Evolutionary conservation across 495 filamentous ascomycete genomes (phyloP).

Genomic region (Talaromyces liani): DNA sequence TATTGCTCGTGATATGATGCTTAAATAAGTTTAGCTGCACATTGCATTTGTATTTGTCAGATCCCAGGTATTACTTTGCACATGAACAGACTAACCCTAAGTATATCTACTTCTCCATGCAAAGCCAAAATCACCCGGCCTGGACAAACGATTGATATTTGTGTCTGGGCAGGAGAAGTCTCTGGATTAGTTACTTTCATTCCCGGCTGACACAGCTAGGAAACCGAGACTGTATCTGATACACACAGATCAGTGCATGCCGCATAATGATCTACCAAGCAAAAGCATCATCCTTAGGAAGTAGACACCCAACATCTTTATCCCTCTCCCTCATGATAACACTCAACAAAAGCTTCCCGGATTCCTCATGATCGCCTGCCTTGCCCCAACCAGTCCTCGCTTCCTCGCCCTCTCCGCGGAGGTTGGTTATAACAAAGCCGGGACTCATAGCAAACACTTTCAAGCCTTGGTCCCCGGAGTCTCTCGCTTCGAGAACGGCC

Average conservation of each 20-base stretch:
- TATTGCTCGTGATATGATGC: no score
- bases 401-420: conserved; percentile 21
- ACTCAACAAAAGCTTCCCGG: conserved; percentile 17
- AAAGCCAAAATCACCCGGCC: not conserved
- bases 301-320: conserved; percentile 19
- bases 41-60: no score
- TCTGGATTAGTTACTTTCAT: no score
- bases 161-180: not conserved
- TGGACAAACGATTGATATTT: not conserved
- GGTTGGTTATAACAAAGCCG: conserved; percentile 29
- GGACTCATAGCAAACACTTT: conserved; percentile 37
- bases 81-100: not conserved
- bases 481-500: conserved; percentile 38
- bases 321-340: conserved; percentile 24
- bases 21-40: no score
- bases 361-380: conserved; percentile 18
- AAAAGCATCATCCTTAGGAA: conserved; percentile 18
- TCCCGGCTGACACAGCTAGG: not conserved
- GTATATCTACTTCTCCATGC: not conserved
- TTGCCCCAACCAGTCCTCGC: conserved; percentile 12
- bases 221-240: not conserved
- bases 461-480: conserved; percentile 33
- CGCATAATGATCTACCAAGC: conserved; percentile 7
- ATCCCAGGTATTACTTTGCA: not conserved
- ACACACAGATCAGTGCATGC: not conserved